A percentile compares a stretch with the other conserved stretches of the same genome.
These are phyloP conservation scores for Penicillium silybi DNA, from an alignment of 495 filamentous ascomycete species.

Conservation along the genomic window DNA sequence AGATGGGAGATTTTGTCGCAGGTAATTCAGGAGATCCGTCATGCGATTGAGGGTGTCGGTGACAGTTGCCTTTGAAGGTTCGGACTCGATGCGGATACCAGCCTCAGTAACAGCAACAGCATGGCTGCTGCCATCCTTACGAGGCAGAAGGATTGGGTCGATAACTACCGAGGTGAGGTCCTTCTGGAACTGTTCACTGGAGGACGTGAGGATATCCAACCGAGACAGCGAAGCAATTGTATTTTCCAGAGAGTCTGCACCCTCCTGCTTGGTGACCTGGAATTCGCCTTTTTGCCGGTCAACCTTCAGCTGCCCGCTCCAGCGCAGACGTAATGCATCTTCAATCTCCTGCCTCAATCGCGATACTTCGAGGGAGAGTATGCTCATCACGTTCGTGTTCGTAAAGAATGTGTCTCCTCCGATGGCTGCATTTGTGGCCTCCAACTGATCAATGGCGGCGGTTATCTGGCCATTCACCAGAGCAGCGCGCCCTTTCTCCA, in stretches of 20 bases:
- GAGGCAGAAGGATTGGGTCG: constrained; percentile 32
- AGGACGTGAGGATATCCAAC: constrained; percentile 31
- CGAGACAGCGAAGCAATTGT: constrained; percentile 33
- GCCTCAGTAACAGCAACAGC: constrained; percentile 25
- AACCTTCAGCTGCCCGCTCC: constrained; percentile 53
- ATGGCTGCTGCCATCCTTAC: constrained; percentile 23
- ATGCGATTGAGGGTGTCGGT: constrained; percentile 46
- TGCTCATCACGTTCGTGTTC: constrained; percentile 39
- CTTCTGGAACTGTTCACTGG: constrained; percentile 34
- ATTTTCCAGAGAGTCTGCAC: constrained; percentile 27
- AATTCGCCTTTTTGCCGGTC: constrained; percentile 47
- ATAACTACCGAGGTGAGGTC: constrained; percentile 29
- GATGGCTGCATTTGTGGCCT: constrained; percentile 48
- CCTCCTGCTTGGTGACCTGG: constrained; percentile 38
- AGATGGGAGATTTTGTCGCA: constrained; percentile 60
- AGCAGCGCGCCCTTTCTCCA: constrained; percentile 45
- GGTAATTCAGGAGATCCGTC: constrained; percentile 56
- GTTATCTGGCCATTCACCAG: constrained; percentile 47
- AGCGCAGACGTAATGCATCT: constrained; percentile 30
- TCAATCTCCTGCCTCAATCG: constrained; percentile 32
- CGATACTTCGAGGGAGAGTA: constrained; percentile 29
- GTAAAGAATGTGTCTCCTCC: constrained; percentile 28
- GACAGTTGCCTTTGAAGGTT: constrained; percentile 24
- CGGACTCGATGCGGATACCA: constrained; percentile 29
- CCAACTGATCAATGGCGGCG: constrained; percentile 53